A percentile compares a stretch with the other conserved stretches of the same genome.
phyloP scores from a whole-genome alignment of 805 yeast species.

The Tetrapisispora namnaoensis region DNA sequence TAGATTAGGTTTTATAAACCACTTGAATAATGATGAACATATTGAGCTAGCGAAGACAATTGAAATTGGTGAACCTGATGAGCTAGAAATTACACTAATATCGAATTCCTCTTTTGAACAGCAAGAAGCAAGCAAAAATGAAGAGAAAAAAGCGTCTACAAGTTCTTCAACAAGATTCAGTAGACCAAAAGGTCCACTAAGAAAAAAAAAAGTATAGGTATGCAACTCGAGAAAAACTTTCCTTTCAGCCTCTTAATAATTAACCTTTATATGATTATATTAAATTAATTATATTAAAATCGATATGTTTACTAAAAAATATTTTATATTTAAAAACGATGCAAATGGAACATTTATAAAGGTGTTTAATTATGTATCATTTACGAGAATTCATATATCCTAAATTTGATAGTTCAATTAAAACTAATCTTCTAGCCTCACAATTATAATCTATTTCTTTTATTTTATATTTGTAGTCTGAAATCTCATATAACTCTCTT shows the following conservation, averaged over 20 bases:
- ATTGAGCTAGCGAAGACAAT: conserved; percentile 38
- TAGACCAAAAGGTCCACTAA: conserved; percentile 67
- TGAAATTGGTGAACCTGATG: conserved; percentile 68
- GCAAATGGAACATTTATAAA: not conserved
- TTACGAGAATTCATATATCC: not conserved
- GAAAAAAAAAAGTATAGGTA: conserved; percentile 19
- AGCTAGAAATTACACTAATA: conserved; percentile 41
- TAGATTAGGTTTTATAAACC: conserved; percentile 48
- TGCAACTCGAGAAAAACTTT: not conserved
- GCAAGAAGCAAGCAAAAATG: conserved; percentile 22
- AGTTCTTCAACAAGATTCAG: conserved; percentile 29
- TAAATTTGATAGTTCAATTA: not conserved
- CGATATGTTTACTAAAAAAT: not conserved
- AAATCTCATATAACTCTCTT: conserved; percentile 41
- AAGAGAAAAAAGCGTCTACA: conserved; percentile 11
- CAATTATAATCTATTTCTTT: conserved; percentile 9
- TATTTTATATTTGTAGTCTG: conserved; percentile 12
- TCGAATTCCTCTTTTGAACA: conserved; percentile 21
- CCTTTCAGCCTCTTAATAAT: not conserved
- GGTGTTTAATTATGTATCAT: not conserved
- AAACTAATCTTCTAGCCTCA: conserved; percentile 6
- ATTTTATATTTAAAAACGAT: not conserved
- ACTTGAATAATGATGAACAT: conserved; percentile 33
- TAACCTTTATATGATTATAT: not conserved
- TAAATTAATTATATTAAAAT: not conserved